Evolutionary conservation across 768 basidiomycete genomes (phyloP), one percentile per base, ranked within the genome.

Genomic region (Butyriboletus loyo): DNA sequence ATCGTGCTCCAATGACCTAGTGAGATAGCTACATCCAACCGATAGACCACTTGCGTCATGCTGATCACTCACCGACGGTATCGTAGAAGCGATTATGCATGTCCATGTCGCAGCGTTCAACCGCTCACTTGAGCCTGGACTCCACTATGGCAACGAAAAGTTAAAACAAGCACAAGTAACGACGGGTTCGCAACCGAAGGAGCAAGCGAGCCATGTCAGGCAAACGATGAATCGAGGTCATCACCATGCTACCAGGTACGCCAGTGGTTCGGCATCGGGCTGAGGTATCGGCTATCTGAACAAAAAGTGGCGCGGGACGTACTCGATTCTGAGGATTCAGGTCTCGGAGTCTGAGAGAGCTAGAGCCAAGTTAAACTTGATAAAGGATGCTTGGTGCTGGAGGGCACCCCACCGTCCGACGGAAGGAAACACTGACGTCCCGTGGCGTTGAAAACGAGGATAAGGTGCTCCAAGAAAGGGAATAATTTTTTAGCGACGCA

Each of bases 391-490:
- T 49, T 38, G 32, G 50, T 7, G 31, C 34, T 6, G 31, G 36
- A 50, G 38, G 46, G 55, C 19, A n/a, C 40, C 5, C 17, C 21
- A 21, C n/a, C 40, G 19, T 30, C 49, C 9, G 37, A 22, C 24
- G 8, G 21, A 15, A 2, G 34, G 8, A 14, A 34, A 35, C 15
- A n/a, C 27, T 3, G 22, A 10, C 9, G 14, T 41, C 7, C 11
- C 42, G 62, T 54, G 61, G 50, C 47, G 39, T 17, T 0, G 21
- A 14, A 10, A 22, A 27, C 7, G 28, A 27, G 50, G 45, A 52
- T 44, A 59, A 59, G 28, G 44, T 15, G 35, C 8, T 7, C 62
- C 57, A 22, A 52, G 61, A 64, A 52, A 41, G 58, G 59, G 11
- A 55, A 58, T 11, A 22, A 6, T n/a, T 8, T n/a, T 17, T 38